Evolutionary conservation across 2,329 filamentous ascomycete species (phyloP).

Genomic region (Penicillium sp.): DNA sequence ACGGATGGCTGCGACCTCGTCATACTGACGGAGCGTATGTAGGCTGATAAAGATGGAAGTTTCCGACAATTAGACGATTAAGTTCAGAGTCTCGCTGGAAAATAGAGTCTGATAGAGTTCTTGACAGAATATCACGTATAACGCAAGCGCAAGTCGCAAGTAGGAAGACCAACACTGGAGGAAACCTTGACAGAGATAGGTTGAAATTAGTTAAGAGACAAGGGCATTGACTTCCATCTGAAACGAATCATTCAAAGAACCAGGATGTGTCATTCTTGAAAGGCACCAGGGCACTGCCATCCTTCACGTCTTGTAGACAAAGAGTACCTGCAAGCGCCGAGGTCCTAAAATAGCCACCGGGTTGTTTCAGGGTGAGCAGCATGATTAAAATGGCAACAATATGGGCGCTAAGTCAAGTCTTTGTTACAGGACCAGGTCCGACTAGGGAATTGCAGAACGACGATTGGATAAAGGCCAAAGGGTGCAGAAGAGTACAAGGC

Average conservation of each 20-base stretch:
- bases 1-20: conserved; percentile 11
- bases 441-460: conserved; percentile 2
- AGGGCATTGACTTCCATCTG: conserved; percentile 9
- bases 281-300: neutral
- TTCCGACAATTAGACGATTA: neutral
- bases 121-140: neutral
- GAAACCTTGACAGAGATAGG: neutral
- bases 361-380: conserved; percentile 19
- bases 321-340: conserved; percentile 27
- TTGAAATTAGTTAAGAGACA: conserved; percentile 5
- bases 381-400: conserved; percentile 13
- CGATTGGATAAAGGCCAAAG: conserved; percentile 2
- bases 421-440: conserved; percentile 7
- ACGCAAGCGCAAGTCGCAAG: neutral
- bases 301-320: conserved; percentile 15
- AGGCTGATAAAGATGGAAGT: neutral
- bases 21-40: conserved; percentile 12
- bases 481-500: conserved; percentile 8
- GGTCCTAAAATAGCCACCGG: conserved; percentile 21
- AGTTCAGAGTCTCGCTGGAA: neutral
- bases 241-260: conserved; percentile 8
- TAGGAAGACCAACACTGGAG: conserved; percentile 1
- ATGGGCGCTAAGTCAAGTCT: conserved; percentile 13
- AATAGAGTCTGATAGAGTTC: neutral
- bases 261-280: conserved; percentile 10